phyloP scores from a whole-genome alignment of 208 protist genomes.

The Acanthamoeba lenticulata region DNA sequence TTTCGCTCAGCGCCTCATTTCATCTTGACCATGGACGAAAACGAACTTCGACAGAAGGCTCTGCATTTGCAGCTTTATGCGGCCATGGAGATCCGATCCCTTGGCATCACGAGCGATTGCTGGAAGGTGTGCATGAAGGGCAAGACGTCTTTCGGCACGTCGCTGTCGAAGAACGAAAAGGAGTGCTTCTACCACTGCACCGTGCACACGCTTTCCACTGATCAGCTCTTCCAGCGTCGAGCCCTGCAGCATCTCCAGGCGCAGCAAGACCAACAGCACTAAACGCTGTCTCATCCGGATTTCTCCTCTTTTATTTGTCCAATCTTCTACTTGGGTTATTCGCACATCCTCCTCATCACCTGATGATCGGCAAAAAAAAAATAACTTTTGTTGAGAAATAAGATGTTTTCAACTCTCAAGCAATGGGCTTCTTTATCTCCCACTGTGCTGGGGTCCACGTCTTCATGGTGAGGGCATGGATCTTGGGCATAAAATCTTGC shows the following conservation, averaged over 20 bases:
- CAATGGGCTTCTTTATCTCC: not conserved
- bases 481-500: not conserved
- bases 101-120: not conserved
- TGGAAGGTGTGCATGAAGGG: conserved; percentile 61
- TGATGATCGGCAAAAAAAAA: no score
- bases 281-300: no score
- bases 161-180: not conserved
- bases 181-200: conserved; percentile 54
- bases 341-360: no score
- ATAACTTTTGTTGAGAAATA: no score
- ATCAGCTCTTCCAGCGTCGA: not conserved
- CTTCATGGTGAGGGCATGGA: conserved; percentile 48
- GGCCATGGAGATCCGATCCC: not conserved
- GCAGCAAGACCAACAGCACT: not conserved
- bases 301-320: not conserved
- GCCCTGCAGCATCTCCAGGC: conserved; percentile 1
- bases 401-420: no score
- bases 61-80: not conserved
- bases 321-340: no score
- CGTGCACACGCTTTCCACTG: not conserved
- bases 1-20: no score
- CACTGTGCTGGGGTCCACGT: conserved; percentile 35
- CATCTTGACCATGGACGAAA: not conserved
- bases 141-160: not conserved
- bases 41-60: not conserved